Base-by-base conservation (phyloP, 805 yeast species). In the Wickerhamomyces alni region DNA sequence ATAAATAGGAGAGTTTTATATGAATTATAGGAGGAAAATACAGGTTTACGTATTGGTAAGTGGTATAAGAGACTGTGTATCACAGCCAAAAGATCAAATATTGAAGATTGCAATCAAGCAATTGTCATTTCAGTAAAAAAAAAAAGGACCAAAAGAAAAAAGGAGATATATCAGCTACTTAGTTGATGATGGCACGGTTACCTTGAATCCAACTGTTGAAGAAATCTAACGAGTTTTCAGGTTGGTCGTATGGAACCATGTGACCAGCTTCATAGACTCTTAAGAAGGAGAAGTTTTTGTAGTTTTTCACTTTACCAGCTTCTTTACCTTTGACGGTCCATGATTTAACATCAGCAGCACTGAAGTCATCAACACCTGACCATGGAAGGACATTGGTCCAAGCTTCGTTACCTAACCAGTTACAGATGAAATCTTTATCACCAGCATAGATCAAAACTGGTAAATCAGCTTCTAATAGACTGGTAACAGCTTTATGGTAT, bases 381-480 rank as follows among this genome's bases (percentile, higher is more conserved):
- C 87, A 84, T 54, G 83, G 84, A 39, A 87, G 71, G 35, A 66
- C 75, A 57, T 84, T 71, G 28, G 91, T 70, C 95, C 96, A 86
- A 13, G 83, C 93, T 56, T 79, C 76, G 62, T 88, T 88, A 48
- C 97, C 98, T 56, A 91, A 74, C 96, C 96, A 89, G 69, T 91
- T 89, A 68, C 97, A 89, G 58, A 89, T 89, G 64, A 81, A 89
- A 64, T 89, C 98, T 66, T 87, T 87, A 67, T 89, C 96, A 58
- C 98, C 98, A 13, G 96, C 96, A 54, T 89, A 91, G 46, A 91
- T 73, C 59, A 91, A 72, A 19, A 88, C 89, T 3, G 96, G 96
- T 36, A 89, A 54, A 10, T 72, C 82, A 18, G 72, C 60, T 46
- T 87, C 88, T 51, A 91, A 73, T 45, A 88, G 65, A 34, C 77